Evolutionary conservation across 2,329 filamentous ascomycete genomes (phyloP), one percentile per base, ranked within the genome.

Genomic region (Lachnellula willkommii): DNA sequence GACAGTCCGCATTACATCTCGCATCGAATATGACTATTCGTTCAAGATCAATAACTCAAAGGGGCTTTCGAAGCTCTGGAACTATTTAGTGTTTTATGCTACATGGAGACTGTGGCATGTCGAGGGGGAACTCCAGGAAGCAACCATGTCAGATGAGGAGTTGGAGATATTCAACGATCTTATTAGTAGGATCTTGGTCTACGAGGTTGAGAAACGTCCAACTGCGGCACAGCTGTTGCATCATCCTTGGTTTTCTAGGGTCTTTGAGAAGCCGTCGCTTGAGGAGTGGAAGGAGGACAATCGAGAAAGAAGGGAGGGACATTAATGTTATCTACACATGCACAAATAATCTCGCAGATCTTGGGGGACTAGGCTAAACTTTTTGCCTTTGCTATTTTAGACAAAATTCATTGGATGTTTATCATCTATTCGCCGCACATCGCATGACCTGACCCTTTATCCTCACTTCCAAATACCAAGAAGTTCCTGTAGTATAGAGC

Each of bases 221-320:
- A 56, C 22, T 22, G 39, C 50, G 12, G 45, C 17, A 42, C n/a
- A 50, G 20, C 40, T 56, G 20, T 46, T 53, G 28, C 28, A n/a
- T 17, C 54, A 56, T 50, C 22, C 40, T 45, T 56, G 50, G 54
- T 56, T 56, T 20, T 50, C 54, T 17, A 28, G 43, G 20, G 24
- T n/a, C 3, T 47, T 47, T 9, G 20, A 24, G 43, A 28, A 47
- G 11, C 43, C 43, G 15, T 47, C 43, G 11, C 12, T 47, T 20
- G 12, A 47, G 43, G 43, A 20, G n/a, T 47, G 20, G 11, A 28
- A 47, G 43, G 12, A 14, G 11, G 11, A 22, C 5, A 17, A 47
- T 5, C 32, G 43, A 47, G 43, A 20, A 49, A 36, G 11, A 36
- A 22, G 39, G 36, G 35, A 22, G 39, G 36, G 35, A 35, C 15